Evolutionary conservation across 2,329 filamentous ascomycete species (phyloP).

Genomic region (Pseudopithomyces chartarum): DNA sequence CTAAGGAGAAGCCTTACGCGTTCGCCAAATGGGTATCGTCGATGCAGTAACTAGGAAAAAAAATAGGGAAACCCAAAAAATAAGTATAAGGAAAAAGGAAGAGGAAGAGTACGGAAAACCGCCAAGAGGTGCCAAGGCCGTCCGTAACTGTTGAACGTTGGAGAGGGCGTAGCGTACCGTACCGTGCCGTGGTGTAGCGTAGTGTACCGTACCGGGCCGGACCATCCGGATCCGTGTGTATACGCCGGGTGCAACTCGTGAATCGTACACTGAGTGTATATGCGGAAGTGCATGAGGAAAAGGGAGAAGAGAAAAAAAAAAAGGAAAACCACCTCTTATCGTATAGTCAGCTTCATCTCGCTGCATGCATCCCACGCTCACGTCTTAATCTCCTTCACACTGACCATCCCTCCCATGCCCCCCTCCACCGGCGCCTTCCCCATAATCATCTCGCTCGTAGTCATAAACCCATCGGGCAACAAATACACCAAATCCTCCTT

Average conservation of each 20-base stretch:
- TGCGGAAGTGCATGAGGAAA: too few species aligned
- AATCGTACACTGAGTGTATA: neutral
- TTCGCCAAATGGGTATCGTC: slow-evolving; percentile 40
- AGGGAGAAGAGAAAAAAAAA: neutral
- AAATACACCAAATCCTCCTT: slow-evolving; percentile 62
- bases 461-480: slow-evolving; percentile 63
- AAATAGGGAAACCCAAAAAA: neutral
- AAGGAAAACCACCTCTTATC: neutral
- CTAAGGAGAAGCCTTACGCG: slow-evolving; percentile 40
- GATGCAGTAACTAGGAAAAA: neutral
- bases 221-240: neutral
- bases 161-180: neutral
- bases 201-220: neutral
- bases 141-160: neutral
- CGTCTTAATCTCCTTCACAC: slow-evolving; percentile 29
- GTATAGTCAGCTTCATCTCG: too few species aligned
- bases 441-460: slow-evolving; percentile 60
- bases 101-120: too few species aligned
- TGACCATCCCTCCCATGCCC: slow-evolving; percentile 20
- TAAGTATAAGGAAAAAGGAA: too few species aligned
- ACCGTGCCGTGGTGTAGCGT: neutral
- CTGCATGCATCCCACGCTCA: too few species aligned
- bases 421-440: slow-evolving; percentile 37
- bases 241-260: too few species aligned
- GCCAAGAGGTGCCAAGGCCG: too few species aligned